phyloP scores from a whole-genome alignment of 2,329 filamentous ascomycete genomes.

The Cladorrhinum sp. region DNA sequence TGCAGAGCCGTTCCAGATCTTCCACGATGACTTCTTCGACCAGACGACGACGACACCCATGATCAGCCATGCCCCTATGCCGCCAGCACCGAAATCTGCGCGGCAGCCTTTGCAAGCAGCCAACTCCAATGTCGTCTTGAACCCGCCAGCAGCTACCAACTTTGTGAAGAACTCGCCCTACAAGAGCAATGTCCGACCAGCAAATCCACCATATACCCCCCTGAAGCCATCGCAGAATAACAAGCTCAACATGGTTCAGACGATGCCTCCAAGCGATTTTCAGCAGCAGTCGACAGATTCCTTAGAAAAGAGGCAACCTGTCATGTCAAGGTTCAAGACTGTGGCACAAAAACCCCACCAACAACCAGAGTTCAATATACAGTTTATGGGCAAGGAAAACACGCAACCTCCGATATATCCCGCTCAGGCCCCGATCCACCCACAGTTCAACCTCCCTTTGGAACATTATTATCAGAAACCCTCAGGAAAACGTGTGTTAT shows the following conservation, averaged over 20 bases:
- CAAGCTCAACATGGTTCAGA: slow-evolving; percentile 64
- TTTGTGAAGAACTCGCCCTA: slow-evolving; percentile 63
- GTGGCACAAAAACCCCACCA: slow-evolving; percentile 49
- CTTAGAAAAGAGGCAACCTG: slow-evolving; percentile 62
- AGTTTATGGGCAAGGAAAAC: slow-evolving; percentile 55
- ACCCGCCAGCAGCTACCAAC: slow-evolving; percentile 52
- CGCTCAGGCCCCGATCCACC: slow-evolving; percentile 39
- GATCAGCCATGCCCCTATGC: slow-evolving; percentile 57
- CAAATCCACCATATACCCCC: slow-evolving; percentile 58
- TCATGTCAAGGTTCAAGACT: slow-evolving; percentile 59
- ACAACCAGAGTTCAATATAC: slow-evolving; percentile 39
- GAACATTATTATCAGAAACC: slow-evolving; percentile 54
- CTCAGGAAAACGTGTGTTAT: slow-evolving; percentile 58
- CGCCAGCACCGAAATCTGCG: slow-evolving; percentile 45
- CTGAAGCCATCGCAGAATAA: slow-evolving; percentile 54
- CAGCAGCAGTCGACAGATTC: slow-evolving; percentile 60
- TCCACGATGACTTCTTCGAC: slow-evolving; percentile 50
- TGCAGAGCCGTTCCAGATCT: slow-evolving; percentile 49
- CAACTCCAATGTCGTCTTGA: slow-evolving; percentile 64
- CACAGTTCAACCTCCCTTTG: slow-evolving; percentile 47
- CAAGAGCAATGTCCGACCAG: slow-evolving; percentile 57
- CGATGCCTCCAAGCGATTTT: slow-evolving; percentile 60
- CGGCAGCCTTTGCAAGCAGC: slow-evolving; percentile 48
- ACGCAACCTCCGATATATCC: slow-evolving; percentile 50
- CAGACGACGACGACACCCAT: slow-evolving; percentile 43